Base-by-base conservation (phyloP, 805 yeast species). In the Teunomyces pallodes region DNA sequence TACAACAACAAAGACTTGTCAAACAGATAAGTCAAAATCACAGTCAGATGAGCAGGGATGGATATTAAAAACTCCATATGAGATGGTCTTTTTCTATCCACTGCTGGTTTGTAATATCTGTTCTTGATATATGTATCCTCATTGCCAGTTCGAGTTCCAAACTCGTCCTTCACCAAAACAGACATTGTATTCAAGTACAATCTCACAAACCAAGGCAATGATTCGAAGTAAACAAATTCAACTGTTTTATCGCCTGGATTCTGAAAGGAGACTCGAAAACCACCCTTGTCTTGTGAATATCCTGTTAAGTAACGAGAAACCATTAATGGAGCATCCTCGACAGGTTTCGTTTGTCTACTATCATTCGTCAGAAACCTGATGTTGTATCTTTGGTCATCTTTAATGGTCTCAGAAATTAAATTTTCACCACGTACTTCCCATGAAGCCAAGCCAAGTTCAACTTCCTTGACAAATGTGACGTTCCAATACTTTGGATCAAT, bases 141-240 rank as follows among this genome's bases (percentile, higher is more conserved):
- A 4, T 58, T 56, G 45, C 43, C 46, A n/a, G 32, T 20, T 46
- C 35, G 49, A 8, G 9, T 52, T 27, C 62, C 67, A 0, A 56
- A 42, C 2, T 55, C 54, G 41, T 60, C 60, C 28, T 61, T 65
- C 54, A 61, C 9, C 55, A 60, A 64, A 2, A 81, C 57, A 2
- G 70, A 62, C 47, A 90, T 66, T 0, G 96, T 82, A 55, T 89
- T 90, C 38, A 94, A 66, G 59, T 87, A 94, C 2, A 89, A 66
- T 55, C 92, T 80, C 82, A 90, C 84, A 63, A 81, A 94, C 98
- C 98, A 94, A 0, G 99, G 99, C 27, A 90, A 71, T 0, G 90
- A 76, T 64, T 94, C 97, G 55, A 83, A 84, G 57, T 87, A 87
- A 0, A 82, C 66, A 41, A 91, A 72, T 1, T 66, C 64, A 2